Percentiles rank a stretch among this genome's conserved stretches.
Evolutionary conservation across 768 basidiomycete species (phyloP).

Genomic region (Leccinum longicurvipes): DNA sequence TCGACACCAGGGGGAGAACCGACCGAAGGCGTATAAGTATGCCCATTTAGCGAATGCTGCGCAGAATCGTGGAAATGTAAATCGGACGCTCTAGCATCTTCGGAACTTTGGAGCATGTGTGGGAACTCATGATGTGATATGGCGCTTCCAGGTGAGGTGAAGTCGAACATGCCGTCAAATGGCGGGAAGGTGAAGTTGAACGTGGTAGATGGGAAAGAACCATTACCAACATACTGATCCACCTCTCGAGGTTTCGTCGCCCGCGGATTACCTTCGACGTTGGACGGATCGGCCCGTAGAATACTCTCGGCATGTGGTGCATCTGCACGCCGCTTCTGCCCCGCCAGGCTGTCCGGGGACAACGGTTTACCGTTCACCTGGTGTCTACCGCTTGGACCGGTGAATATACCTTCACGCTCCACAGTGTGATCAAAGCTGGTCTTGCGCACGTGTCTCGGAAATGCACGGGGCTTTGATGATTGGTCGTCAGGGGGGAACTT

Average conservation of each 20-base stretch:
- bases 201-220: conserved; percentile 60
- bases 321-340: conserved; percentile 79
- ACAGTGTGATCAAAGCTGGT: conserved; percentile 95
- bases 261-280: conserved; percentile 39
- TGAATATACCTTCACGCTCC: conserved; percentile 57
- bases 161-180: conserved; percentile 62
- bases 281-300: conserved; percentile 73
- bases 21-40: conserved; percentile 36
- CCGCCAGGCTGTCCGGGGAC: conserved; percentile 59
- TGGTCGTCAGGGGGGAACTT: conserved; percentile 31
- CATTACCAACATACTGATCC: conserved; percentile 40
- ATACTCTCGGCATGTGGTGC: conserved; percentile 78
- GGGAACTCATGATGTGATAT: conserved; percentile 36
- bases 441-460: conserved; percentile 87
- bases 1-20: conserved; percentile 29
- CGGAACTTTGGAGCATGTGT: conserved; percentile 30
- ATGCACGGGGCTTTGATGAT: conserved; percentile 46
- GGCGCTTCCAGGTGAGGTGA: conserved; percentile 34
- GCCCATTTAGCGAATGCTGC: conserved; percentile 28
- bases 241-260: conserved; percentile 31
- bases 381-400: conserved; percentile 64
- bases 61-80: conserved; percentile 31
- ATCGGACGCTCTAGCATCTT: conserved; percentile 28
- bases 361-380: conserved; percentile 78
- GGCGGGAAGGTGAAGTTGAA: conserved; percentile 75